phyloP scores from a whole-genome alignment of 495 filamentous ascomycete species.

The Penicillium ochrochloron region DNA sequence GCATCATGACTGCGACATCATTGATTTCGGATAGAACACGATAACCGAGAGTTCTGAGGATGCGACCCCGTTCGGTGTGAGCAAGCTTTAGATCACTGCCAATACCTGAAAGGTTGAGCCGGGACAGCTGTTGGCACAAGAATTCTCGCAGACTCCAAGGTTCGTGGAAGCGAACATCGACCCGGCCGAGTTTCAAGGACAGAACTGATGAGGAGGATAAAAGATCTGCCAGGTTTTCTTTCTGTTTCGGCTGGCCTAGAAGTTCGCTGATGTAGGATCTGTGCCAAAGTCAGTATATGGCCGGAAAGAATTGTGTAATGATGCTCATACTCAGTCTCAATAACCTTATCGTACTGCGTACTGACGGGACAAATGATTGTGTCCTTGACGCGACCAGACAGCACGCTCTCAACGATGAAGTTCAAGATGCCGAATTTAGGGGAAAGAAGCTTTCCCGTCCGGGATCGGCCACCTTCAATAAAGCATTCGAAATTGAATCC shows the following conservation, averaged over 20 bases:
- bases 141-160: conserved; percentile 89
- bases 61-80: conserved; percentile 57
- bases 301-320: background rate
- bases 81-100: conserved; percentile 45
- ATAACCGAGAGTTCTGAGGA: conserved; percentile 86
- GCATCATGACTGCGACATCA: conserved; percentile 95
- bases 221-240: conserved; percentile 90
- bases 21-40: conserved; percentile 94
- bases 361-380: conserved; percentile 92
- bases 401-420: conserved; percentile 86
- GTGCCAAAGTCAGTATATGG: conserved; percentile 20
- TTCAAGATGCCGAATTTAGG: conserved; percentile 96
- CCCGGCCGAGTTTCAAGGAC: conserved; percentile 83
- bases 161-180: conserved; percentile 94
- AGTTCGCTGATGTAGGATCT: conserved; percentile 91
- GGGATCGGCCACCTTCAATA: conserved; percentile 89
- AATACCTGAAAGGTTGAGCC: conserved; percentile 40
- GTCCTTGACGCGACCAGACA: conserved; percentile 88
- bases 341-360: conserved; percentile 98
- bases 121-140: conserved; percentile 70
- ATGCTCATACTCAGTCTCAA: conserved; percentile 79
- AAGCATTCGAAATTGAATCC: conserved; percentile 97
- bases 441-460: conserved; percentile 90
- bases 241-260: conserved; percentile 88
- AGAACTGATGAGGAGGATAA: conserved; percentile 86